These are phyloP conservation scores for Coemansia sp. DNA, from an alignment of 192 early-diverging fungal genomes.

Conservation along the genomic window DNA sequence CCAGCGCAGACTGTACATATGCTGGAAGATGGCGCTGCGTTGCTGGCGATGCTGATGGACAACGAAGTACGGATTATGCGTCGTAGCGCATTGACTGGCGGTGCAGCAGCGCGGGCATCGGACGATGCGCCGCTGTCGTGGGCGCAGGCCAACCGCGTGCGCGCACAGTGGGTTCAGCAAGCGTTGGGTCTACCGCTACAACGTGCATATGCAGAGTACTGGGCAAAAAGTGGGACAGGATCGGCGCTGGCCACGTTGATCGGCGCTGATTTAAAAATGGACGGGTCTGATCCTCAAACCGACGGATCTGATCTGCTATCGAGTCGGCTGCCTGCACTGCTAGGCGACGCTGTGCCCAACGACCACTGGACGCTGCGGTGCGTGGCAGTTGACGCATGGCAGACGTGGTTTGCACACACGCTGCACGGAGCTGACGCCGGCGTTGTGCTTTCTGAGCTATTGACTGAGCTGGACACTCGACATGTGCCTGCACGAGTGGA, in stretches of 20 bases:
- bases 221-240: background rate
- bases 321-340: slow-evolving; percentile 4
- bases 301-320: background rate
- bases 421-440: background rate
- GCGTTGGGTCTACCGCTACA: slow-evolving; percentile 8
- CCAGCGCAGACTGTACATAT: slow-evolving; percentile 14
- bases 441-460: background rate
- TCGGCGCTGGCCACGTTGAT: slow-evolving; percentile 25
- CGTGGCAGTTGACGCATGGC: slow-evolving; percentile 28
- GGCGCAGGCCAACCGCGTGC: slow-evolving; percentile 28
- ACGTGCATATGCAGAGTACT: slow-evolving; percentile 1
- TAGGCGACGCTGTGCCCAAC: slow-evolving; percentile 12
- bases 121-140: slow-evolving; percentile 23
- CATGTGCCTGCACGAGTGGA: slow-evolving; percentile 30
- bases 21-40: background rate
- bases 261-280: background rate
- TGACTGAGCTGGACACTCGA: slow-evolving; percentile 1
- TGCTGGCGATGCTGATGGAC: slow-evolving; percentile 31
- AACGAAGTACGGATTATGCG: slow-evolving; percentile 45
- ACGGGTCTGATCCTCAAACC: too few relatives aligned
- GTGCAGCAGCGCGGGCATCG: slow-evolving; percentile 3
- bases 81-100: slow-evolving; percentile 27
- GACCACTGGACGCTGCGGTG: slow-evolving; percentile 41
- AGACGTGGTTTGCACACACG: slow-evolving; percentile 15
- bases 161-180: slow-evolving; percentile 24